phyloP scores from a whole-genome alignment of 1,284 basidiomycete genomes.

The Trametes pubescens region DNA sequence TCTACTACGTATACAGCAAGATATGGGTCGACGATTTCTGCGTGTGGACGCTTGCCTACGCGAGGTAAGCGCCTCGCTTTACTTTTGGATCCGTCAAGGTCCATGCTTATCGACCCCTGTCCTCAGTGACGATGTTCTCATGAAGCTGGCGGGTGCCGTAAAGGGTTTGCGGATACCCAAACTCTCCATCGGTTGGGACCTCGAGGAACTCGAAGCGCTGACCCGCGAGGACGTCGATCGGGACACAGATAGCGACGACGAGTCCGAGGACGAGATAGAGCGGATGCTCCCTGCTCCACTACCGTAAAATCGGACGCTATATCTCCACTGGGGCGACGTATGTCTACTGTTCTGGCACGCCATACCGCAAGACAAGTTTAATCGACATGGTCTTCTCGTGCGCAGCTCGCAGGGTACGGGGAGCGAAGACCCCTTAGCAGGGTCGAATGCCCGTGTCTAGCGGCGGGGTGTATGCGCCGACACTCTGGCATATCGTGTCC shows the following conservation, averaged over 20 bases:
- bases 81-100: not conserved
- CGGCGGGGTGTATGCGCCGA: not conserved
- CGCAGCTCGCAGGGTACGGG: not conserved
- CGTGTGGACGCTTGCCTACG: constrained; percentile 71
- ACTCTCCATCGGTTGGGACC: constrained; percentile 67
- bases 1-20: constrained; percentile 84
- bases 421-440: not conserved
- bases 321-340: not conserved
- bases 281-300: constrained; percentile 44
- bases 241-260: constrained; percentile 47
- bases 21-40: constrained; percentile 85
- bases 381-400: not conserved
- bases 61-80: constrained; percentile 54
- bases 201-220: constrained; percentile 69
- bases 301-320: constrained; percentile 7
- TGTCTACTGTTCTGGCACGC: not conserved
- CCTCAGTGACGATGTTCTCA: constrained; percentile 63
- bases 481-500: not conserved
- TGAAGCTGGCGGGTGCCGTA: constrained; percentile 54
- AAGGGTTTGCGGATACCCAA: constrained; percentile 57
- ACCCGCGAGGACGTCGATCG: constrained; percentile 47
- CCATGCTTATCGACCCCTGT: constrained; percentile 7
- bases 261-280: constrained; percentile 47
- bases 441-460: not conserved
- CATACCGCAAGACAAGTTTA: not conserved